phyloP scores from a whole-genome alignment of 2,329 filamentous ascomycete genomes.

The Claviceps arundinis region DNA sequence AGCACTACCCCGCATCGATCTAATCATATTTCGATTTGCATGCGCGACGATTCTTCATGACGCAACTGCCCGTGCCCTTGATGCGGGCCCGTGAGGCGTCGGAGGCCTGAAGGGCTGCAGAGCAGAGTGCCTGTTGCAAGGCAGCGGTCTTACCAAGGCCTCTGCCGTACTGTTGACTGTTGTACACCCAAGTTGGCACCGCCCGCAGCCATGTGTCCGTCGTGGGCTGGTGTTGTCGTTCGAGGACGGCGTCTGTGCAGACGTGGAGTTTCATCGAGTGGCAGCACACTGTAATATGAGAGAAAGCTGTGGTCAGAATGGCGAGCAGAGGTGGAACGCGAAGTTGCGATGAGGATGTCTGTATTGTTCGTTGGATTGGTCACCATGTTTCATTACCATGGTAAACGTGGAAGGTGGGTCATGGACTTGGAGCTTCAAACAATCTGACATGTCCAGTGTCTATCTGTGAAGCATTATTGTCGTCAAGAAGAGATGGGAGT shows the following conservation, averaged over 20 bases:
- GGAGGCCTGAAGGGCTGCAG: not conserved
- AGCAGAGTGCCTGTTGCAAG: not conserved
- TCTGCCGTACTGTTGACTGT: not conserved
- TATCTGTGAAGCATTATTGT: too few relatives aligned
- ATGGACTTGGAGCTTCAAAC: not conserved
- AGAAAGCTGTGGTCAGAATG: too few relatives aligned
- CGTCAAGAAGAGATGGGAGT: too few relatives aligned
- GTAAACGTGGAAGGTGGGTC: not conserved
- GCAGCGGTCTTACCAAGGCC: not conserved
- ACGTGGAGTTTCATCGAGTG: not conserved
- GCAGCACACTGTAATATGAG: not conserved
- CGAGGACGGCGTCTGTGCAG: not conserved
- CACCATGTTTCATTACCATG: not conserved
- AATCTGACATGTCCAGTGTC: not conserved
- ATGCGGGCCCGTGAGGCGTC: constrained; percentile 1
- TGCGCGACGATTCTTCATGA: constrained; percentile 3
- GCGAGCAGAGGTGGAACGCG: not conserved
- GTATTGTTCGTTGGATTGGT: not conserved
- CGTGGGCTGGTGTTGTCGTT: not conserved
- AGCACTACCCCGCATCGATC: constrained; percentile 3
- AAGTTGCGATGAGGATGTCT: not conserved
- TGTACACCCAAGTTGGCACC: not conserved
- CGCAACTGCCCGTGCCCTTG: constrained; percentile 1
- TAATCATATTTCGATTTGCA: not conserved
- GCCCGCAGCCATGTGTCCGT: not conserved